A percentile compares a stretch with the other conserved stretches of the same genome.
Evolutionary conservation across 2,329 filamentous ascomycete genomes (phyloP).

Genomic region (Xylariaceae sp.): DNA sequence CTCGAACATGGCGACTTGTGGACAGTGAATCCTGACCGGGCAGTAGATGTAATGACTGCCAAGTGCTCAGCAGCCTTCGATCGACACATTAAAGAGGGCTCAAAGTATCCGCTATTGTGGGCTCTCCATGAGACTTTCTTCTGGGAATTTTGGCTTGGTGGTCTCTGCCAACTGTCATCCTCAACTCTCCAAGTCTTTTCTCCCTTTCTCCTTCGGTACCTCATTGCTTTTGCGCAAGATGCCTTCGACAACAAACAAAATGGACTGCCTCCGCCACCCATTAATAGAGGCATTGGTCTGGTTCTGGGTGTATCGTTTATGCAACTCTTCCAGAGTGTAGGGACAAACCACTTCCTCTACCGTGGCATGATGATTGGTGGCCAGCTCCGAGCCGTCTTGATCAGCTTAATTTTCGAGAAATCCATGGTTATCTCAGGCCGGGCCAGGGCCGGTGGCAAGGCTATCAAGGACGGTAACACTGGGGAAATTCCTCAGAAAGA

Average conservation of each 20-base stretch:
- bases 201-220: conserved; percentile 77
- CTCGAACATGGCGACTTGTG: conserved; percentile 84
- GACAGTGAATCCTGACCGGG: conserved; percentile 75
- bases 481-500: conserved; percentile 43
- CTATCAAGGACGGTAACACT: conserved; percentile 33
- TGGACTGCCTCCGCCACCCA: conserved; percentile 52
- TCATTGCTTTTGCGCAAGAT: conserved; percentile 78
- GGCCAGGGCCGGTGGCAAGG: conserved; percentile 71
- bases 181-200: conserved; percentile 73
- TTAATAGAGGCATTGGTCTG: conserved; percentile 73
- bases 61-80: conserved; percentile 65
- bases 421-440: conserved; percentile 82
- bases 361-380: conserved; percentile 88
- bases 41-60: conserved; percentile 61
- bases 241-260: conserved; percentile 62
- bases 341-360: conserved; percentile 88
- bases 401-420: conserved; percentile 86
- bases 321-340: conserved; percentile 76
- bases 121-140: conserved; percentile 84
- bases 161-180: conserved; percentile 67
- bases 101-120: conserved; percentile 68
- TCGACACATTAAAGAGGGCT: conserved; percentile 58
- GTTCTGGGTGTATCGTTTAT: conserved; percentile 79
- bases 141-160: conserved; percentile 78
- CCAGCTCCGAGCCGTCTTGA: conserved; percentile 72